Conservation (phyloP, 1,139 yeast genomes). For the Magnusiomyces ingens region DNA sequence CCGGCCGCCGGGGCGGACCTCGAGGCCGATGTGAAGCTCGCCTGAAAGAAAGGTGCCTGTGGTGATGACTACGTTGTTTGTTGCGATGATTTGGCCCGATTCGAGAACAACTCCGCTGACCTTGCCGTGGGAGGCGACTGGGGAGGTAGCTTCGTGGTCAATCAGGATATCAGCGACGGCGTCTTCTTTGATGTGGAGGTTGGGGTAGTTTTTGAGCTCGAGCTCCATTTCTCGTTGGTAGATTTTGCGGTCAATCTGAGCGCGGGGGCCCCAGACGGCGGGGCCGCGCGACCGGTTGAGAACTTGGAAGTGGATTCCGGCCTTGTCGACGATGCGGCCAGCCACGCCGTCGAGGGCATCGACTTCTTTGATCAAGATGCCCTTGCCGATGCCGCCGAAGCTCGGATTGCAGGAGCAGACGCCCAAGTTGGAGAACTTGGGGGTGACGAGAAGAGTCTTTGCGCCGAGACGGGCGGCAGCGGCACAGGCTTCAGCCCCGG, state of each 20-base stretch:
- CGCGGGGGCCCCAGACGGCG: constrained; percentile 98
- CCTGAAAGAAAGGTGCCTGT: constrained; percentile 95
- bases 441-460: constrained; percentile 69
- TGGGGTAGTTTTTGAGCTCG: constrained; percentile 50
- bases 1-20: constrained; percentile 80
- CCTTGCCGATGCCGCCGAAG: constrained; percentile 98
- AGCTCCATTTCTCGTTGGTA: constrained; percentile 77
- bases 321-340: constrained; percentile 73
- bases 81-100: constrained; percentile 53
- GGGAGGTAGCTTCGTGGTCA: constrained; percentile 31
- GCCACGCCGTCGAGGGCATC: constrained; percentile 96
- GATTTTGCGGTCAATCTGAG: constrained; percentile 83
- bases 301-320: constrained; percentile 89
- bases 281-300: constrained; percentile 87
- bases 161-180: constrained; percentile 82
- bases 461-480: constrained; percentile 86
- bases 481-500: constrained; percentile 96
- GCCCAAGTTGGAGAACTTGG: constrained; percentile 67
- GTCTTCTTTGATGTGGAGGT: constrained; percentile 59
- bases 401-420: constrained; percentile 97
- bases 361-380: constrained; percentile 82
- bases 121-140: constrained; percentile 29
- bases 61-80: constrained; percentile 73
- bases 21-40: constrained; percentile 86
- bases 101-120: constrained; percentile 68